phyloP scores from a whole-genome alignment of 2,329 filamentous ascomycete genomes.

The Talaromyces rugulosus region DNA sequence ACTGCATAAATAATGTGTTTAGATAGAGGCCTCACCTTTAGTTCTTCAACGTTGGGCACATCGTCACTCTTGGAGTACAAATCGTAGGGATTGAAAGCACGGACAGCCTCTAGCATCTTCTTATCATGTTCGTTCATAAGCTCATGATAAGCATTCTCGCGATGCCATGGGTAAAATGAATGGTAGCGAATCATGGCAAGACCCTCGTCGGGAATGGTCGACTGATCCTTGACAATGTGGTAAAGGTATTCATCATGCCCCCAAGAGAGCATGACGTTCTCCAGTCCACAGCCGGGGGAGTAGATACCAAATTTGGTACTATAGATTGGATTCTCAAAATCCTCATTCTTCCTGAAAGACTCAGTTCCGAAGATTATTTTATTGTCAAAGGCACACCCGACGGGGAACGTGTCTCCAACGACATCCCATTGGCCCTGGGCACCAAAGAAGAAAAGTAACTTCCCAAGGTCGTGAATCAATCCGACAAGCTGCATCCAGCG shows the following conservation, averaged over 20 bases:
- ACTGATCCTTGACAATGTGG: conserved; percentile 79
- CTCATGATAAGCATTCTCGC: conserved; percentile 70
- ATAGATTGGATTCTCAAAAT: conserved; percentile 67
- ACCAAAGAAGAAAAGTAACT: conserved; percentile 54
- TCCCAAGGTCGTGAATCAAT: conserved; percentile 45
- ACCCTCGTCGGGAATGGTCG: conserved; percentile 70
- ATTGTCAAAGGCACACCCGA: conserved; percentile 52
- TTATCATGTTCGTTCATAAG: conserved; percentile 81
- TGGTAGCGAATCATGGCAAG: conserved; percentile 93
- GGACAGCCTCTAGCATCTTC: conserved; percentile 73
- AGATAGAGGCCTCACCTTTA: no score
- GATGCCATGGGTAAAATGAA: conserved; percentile 90
- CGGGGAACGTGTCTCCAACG: conserved; percentile 60
- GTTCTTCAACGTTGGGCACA: conserved; percentile 67
- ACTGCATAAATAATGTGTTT: no score
- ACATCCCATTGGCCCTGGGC: conserved; percentile 89
- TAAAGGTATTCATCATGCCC: conserved; percentile 59
- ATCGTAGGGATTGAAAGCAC: conserved; percentile 87
- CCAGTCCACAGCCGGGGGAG: conserved; percentile 69
- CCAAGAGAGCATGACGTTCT: conserved; percentile 87
- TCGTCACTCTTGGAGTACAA: conserved; percentile 88
- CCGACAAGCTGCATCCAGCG: conserved; percentile 47
- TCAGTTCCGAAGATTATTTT: conserved; percentile 75
- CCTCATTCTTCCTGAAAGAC: conserved; percentile 71
- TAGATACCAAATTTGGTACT: conserved; percentile 77